Evolutionary conservation across 1,284 basidiomycete genomes (phyloP).

Genomic region (Schizophyllum amplum): DNA sequence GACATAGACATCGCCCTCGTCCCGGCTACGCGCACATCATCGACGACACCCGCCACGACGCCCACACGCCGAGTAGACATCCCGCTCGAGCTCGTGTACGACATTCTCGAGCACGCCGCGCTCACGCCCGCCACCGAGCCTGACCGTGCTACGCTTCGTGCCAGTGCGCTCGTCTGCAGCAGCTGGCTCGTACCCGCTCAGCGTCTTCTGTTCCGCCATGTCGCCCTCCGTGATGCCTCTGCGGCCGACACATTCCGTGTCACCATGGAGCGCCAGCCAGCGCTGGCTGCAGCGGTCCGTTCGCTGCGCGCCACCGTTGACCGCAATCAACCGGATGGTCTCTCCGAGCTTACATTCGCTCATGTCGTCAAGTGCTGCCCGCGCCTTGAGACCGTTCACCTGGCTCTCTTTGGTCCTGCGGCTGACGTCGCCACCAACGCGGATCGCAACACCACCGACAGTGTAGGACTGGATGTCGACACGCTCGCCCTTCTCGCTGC

Average conservation of each 20-base stretch:
- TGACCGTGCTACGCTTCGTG: slow-evolving; percentile 34
- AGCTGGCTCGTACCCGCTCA: slow-evolving; percentile 57
- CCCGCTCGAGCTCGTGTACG: slow-evolving; percentile 54
- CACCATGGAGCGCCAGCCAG: slow-evolving; percentile 41
- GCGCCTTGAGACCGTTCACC: slow-evolving; percentile 43
- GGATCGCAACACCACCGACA: slow-evolving; percentile 39
- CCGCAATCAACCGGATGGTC: slow-evolving; percentile 52
- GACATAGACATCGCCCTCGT: background rate
- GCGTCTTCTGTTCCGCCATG: slow-evolving; percentile 50
- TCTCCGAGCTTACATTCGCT: slow-evolving; percentile 49
- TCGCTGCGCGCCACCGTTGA: slow-evolving; percentile 51
- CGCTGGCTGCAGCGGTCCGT: slow-evolving; percentile 44
- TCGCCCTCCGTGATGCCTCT: slow-evolving; percentile 31
- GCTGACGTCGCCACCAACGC: slow-evolving; percentile 37
- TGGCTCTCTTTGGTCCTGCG: slow-evolving; percentile 52
- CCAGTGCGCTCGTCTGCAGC: slow-evolving; percentile 54
- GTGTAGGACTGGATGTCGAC: slow-evolving; percentile 45
- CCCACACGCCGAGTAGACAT: slow-evolving; percentile 17
- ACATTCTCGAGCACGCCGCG: slow-evolving; percentile 51
- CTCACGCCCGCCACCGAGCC: slow-evolving; percentile 29
- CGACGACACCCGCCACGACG: background rate
- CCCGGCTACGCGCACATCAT: background rate
- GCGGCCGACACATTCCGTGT: slow-evolving; percentile 43
- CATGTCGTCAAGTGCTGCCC: slow-evolving; percentile 49
- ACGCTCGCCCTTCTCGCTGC: slow-evolving; percentile 43